These are phyloP conservation scores for Solanum lycopersicoides DNA, from an alignment of 257 asterid species.

Conservation along the genomic window DNA sequence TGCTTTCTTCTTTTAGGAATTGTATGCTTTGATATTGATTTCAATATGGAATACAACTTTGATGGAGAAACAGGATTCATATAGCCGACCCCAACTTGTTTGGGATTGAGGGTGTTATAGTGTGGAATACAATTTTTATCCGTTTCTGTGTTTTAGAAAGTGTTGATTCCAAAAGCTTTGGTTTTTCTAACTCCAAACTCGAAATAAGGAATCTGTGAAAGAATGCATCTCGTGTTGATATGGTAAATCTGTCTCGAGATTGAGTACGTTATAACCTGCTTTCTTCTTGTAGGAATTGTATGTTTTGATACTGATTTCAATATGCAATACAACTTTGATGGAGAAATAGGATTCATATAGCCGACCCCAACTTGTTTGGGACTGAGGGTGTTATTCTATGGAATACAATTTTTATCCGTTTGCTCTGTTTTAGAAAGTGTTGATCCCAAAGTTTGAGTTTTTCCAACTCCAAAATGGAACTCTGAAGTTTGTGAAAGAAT, in stretches of 20 bases:
- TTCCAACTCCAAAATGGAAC: not conserved
- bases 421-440: not conserved
- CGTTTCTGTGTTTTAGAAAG: not conserved
- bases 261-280: not conserved
- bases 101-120: not conserved
- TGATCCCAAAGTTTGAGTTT: not conserved
- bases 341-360: not conserved
- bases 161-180: not conserved
- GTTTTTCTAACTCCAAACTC: not conserved
- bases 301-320: not conserved
- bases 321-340: not conserved
- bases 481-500: not conserved
- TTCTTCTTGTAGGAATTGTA: not conserved
- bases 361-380: not conserved
- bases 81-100: not conserved
- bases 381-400: not conserved
- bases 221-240: not conserved
- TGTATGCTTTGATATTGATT: not conserved
- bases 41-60: not conserved
- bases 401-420: not conserved
- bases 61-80: not conserved
- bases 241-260: not conserved
- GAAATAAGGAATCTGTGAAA: not conserved
- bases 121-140: not conserved
- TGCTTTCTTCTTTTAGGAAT: not conserved